phyloP scores from a whole-genome alignment of 2,329 filamentous ascomycete genomes.

The Knoxdaviesia capensis region DNA sequence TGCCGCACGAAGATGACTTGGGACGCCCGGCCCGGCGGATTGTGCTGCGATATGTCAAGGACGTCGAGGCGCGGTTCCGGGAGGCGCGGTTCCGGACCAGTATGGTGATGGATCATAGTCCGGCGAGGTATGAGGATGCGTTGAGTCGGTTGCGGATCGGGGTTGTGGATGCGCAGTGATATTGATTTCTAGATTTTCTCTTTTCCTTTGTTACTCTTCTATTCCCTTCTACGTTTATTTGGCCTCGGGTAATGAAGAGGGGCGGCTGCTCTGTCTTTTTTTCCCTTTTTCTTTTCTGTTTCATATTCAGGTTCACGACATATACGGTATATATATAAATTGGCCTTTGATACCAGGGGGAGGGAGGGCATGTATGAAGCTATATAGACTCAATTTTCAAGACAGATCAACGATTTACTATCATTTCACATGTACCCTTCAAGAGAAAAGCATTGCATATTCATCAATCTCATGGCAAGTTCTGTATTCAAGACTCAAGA shows the following conservation, averaged over 20 bases:
- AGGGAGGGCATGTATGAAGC: no score
- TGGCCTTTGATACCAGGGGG: no score
- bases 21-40: conserved; percentile 47
- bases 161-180: conserved; percentile 13
- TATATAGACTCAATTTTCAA: no score
- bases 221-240: background rate
- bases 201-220: background rate
- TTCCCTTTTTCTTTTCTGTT: background rate
- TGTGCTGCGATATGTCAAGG: conserved; percentile 47
- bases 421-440: no score
- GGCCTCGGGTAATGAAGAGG: no score
- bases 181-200: no score
- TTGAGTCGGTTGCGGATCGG: conserved; percentile 37
- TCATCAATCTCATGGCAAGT: no score
- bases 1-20: conserved; percentile 24
- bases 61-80: conserved; percentile 49
- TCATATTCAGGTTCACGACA: background rate
- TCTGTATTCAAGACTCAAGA: no score
- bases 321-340: no score
- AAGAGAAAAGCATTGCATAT: no score
- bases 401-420: no score
- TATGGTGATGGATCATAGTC: conserved; percentile 60
- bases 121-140: conserved; percentile 51
- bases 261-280: background rate
- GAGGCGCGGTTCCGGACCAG: conserved; percentile 52